A percentile compares a stretch with the other conserved stretches of the same genome.
These are phyloP conservation scores for Xylaria sp. DNA, from an alignment of 2,329 filamentous ascomycete genomes.

Conservation along the genomic window DNA sequence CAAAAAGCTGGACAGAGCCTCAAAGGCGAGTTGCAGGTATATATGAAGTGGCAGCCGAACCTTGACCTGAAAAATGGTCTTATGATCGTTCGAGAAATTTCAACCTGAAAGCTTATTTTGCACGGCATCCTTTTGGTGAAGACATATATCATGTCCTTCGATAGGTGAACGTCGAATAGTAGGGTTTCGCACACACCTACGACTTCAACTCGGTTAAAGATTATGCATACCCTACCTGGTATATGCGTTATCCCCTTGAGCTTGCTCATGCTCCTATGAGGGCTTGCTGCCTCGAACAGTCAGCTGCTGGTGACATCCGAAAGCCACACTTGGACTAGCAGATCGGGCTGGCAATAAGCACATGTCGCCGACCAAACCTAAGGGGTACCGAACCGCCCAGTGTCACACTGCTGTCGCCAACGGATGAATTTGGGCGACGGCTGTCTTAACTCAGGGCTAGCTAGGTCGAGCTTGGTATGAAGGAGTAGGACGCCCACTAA, in stretches of 20 bases:
- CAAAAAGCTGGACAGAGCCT: slow-evolving; percentile 32
- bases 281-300: neutral
- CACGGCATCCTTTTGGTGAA: slow-evolving; percentile 5
- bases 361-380: neutral
- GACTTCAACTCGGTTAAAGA: slow-evolving; percentile 7
- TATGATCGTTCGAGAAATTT: slow-evolving; percentile 32
- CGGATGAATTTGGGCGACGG: neutral
- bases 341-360: neutral
- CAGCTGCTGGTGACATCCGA: slow-evolving; percentile 8
- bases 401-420: neutral
- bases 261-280: neutral
- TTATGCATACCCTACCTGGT: slow-evolving; percentile 7
- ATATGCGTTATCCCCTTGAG: slow-evolving; percentile 18
- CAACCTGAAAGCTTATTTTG: slow-evolving; percentile 1
- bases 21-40: slow-evolving; percentile 17
- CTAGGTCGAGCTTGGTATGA: neutral
- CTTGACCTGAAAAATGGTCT: slow-evolving; percentile 26
- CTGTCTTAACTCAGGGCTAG: slow-evolving; percentile 3
- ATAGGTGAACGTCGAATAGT: slow-evolving; percentile 9
- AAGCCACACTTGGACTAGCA: slow-evolving; percentile 3
- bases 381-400: slow-evolving; percentile 1
- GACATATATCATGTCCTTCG: slow-evolving; percentile 11
- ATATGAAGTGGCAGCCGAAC: slow-evolving; percentile 32
- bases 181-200: slow-evolving; percentile 5
- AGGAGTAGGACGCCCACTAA: neutral